Evolutionary conservation across 176 grass and related monocot genomes (phyloP).

Genomic region (Alloteropsis semialata): DNA sequence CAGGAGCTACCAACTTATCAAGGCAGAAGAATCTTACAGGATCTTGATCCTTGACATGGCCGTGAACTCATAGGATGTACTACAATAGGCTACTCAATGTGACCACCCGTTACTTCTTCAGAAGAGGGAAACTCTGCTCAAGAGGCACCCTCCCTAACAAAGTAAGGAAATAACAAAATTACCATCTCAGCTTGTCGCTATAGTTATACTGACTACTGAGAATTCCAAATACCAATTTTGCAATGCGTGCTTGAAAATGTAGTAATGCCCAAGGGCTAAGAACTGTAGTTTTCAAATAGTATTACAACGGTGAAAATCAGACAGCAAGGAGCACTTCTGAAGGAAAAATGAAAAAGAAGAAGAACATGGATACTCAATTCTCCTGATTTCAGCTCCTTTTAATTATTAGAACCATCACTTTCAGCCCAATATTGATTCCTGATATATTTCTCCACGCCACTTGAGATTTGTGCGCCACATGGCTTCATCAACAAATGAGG

Average conservation of each 20-base stretch:
- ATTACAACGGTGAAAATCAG: background rate
- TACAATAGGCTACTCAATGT: background rate
- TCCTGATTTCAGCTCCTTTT: no score
- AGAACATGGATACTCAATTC: background rate
- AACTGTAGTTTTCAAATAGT: background rate
- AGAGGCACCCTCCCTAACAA: constrained; percentile 42
- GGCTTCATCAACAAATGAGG: no score
- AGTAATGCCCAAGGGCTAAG: background rate
- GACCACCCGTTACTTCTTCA: constrained; percentile 11
- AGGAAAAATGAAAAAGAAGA: background rate
- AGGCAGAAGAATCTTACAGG: no score
- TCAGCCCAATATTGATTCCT: no score
- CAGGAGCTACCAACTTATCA: no score
- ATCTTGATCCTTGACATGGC: constrained; percentile 5
- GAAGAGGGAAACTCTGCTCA: constrained; percentile 45
- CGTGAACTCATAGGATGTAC: background rate
- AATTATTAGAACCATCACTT: no score
- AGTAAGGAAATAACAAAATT: background rate
- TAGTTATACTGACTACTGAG: background rate
- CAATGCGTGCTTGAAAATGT: background rate
- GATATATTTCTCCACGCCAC: no score
- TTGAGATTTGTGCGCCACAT: no score
- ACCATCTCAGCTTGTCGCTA: background rate
- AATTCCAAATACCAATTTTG: background rate
- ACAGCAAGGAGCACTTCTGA: background rate